These are phyloP conservation scores for Globisporangium canariense DNA, from an alignment of 352 stramenopile species.

Conservation along the genomic window DNA sequence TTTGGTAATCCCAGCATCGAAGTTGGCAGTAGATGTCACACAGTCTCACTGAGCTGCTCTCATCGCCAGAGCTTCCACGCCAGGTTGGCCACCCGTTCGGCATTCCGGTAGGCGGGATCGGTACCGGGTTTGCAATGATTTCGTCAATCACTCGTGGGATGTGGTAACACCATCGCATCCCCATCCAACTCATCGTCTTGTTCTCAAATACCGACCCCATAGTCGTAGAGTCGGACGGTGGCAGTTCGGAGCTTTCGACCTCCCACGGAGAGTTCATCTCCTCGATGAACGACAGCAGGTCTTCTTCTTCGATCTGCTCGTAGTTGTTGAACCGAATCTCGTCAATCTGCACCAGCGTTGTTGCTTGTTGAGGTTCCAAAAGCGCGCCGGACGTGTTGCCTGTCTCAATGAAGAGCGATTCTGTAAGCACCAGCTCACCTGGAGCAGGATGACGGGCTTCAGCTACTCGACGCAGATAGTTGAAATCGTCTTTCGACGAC, in stretches of 20 bases:
- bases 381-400: slow-evolving; percentile 17
- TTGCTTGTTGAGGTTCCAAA: not conserved
- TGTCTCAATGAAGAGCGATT: slow-evolving; percentile 68
- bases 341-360: slow-evolving; percentile 18
- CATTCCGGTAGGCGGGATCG: slow-evolving; percentile 53
- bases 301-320: slow-evolving; percentile 20
- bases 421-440: slow-evolving; percentile 65
- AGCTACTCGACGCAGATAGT: slow-evolving; percentile 43
- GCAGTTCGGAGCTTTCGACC: slow-evolving; percentile 16
- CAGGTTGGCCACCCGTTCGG: slow-evolving; percentile 62
- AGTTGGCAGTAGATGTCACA: slow-evolving; percentile 78
- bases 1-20: slow-evolving; percentile 61
- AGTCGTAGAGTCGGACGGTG: slow-evolving; percentile 17
- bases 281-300: slow-evolving; percentile 43
- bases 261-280: slow-evolving; percentile 63
- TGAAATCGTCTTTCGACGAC: slow-evolving; percentile 54
- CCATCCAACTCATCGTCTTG: slow-evolving; percentile 69
- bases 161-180: slow-evolving; percentile 79
- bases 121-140: slow-evolving; percentile 55
- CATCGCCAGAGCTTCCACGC: slow-evolving; percentile 32
- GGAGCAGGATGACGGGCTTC: slow-evolving; percentile 42
- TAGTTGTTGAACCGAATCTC: slow-evolving; percentile 26
- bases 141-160: slow-evolving; percentile 52
- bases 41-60: slow-evolving; percentile 25
- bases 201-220: slow-evolving; percentile 31